Evolutionary conservation across 805 yeast genomes (phyloP), one percentile per base, ranked within the genome.

Genomic region (Wickerhamiella allomyrinae): DNA sequence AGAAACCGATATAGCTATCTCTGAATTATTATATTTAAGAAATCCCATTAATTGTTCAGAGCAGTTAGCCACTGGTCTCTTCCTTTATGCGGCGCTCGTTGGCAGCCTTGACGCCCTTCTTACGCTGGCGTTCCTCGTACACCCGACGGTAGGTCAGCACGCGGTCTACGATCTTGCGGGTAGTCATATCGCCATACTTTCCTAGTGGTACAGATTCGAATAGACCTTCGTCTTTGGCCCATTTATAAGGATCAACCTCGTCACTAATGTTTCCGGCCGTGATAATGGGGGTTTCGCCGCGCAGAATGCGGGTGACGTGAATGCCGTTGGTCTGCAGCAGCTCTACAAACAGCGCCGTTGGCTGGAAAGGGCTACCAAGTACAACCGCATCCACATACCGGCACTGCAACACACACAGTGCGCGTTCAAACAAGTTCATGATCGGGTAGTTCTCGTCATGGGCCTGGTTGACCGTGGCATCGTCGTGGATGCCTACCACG

Each of bases 321-420:
- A 69, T 66, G 4, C 48, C 49, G 25, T 15, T 11, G 10, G 42
- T 41, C n/a, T 57, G 55, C 37, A 76, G 57, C 15, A 52, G 49
- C 3, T 47, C 46, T 20, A 77, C 50, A 45, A 68, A 77, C 48
- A 8, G 37, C 39, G 5, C 66, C 61, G 15, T 80, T 77, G 3
- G 49, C 50, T 48, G 66, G 34, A 41, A 44, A 7, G 89, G 87
- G 1, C 83, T 83, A 2, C 77, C 80, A 29, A 89, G 58, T 1
- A 91, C 65, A 3, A 85, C 67, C 1, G 81, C 85, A 56, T 85
- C 94, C 23, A 86, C 85, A 51, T 80, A 81, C 42, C 71, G 70
- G 61, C 95, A 85, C 60, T 89, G 95, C 52, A 91, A 63, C 6
- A 86, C 87, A 59, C 95, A 85, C 46, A 91, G 64, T 0, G 87